Evolutionary conservation across 257 asterid species (phyloP), one percentile per base, ranked within the genome.

Genomic region (Ilex asprella): DNA sequence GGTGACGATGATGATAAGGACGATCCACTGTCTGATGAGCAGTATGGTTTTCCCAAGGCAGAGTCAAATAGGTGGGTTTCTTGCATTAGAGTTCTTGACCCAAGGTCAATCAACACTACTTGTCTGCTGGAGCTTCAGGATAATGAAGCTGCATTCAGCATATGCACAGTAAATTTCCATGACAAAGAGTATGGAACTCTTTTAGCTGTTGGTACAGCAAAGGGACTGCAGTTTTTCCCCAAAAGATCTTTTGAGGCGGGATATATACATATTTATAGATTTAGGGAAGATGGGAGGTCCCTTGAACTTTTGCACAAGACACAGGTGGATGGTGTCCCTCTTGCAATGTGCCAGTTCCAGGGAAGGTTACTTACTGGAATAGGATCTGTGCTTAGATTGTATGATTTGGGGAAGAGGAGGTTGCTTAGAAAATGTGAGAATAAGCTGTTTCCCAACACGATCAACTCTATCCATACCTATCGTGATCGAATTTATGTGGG

Each of bases 401-500:
- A 93, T 67, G 99, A 93, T 75, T 78, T 93, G 84, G 99, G 99
- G 65, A 84, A 87, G 74, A 90, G 74, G 70, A 81, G 92, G 65
- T 79, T 93, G 78, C 95, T 93, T 21, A 81, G 97, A 66, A 93
- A 90, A 79, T 93, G 99, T 73, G 97, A 93, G 84, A 90, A 93
- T 73, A 93, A 93, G 84, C 59, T 87, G 69, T 90, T 93, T 68
- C 99, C 99, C 14, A 90, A 82, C 70, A 68, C 95, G 2, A 86
- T 93, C 76, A 79, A 87, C 49, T 81, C 97, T 60, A 90, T 93
- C 68, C 89, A 87, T 62, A 86, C 97, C 62, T 93, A 93, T 69
- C 96, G 97, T 64, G 97, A 93, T 71, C 88, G 97, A 55, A 93
- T 93, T 61, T 93, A 89, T 63, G 97, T 93, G 60, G 99, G 99